A percentile compares a stretch with the other conserved stretches of the same genome.
phyloP scores from a whole-genome alignment of 2,329 filamentous ascomycete species.

The Colletotrichum sp. region DNA sequence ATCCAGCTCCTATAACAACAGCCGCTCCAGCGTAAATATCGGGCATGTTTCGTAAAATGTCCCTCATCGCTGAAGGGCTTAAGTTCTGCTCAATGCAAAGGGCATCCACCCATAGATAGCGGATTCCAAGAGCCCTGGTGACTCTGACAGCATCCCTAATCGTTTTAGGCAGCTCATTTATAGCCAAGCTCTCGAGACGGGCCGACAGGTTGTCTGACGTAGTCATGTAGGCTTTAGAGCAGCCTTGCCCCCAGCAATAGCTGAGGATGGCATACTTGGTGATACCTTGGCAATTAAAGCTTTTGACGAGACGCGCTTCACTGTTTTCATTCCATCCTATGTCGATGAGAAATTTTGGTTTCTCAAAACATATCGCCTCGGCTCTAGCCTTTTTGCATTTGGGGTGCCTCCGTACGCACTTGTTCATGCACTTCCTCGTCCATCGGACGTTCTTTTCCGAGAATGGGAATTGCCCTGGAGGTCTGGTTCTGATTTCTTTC shows the following conservation, averaged over 20 bases:
- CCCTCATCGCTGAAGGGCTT: background rate
- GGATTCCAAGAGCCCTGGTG: background rate
- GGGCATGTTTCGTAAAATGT: background rate
- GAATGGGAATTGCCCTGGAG: background rate
- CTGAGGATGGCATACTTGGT: background rate
- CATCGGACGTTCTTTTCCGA: background rate
- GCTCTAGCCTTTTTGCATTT: background rate
- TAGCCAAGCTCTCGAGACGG: background rate
- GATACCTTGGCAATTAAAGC: background rate
- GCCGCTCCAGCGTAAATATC: background rate
- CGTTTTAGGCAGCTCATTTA: fast-evolving
- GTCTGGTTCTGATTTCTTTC: background rate
- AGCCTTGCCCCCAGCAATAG: background rate
- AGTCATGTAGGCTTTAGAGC: background rate
- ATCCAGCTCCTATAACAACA: background rate
- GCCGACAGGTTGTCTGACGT: background rate
- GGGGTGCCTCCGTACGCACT: background rate
- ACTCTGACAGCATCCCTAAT: background rate
- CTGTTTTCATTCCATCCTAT: background rate
- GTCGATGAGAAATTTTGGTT: background rate
- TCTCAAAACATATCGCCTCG: fast-evolving
- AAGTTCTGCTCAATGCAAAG: background rate
- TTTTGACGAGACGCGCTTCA: background rate
- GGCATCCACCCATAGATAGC: background rate
- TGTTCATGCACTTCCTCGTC: background rate